These are phyloP conservation scores for Basipetospora chlamydospora DNA, from an alignment of 2,329 filamentous ascomycete genomes.

Conservation along the genomic window DNA sequence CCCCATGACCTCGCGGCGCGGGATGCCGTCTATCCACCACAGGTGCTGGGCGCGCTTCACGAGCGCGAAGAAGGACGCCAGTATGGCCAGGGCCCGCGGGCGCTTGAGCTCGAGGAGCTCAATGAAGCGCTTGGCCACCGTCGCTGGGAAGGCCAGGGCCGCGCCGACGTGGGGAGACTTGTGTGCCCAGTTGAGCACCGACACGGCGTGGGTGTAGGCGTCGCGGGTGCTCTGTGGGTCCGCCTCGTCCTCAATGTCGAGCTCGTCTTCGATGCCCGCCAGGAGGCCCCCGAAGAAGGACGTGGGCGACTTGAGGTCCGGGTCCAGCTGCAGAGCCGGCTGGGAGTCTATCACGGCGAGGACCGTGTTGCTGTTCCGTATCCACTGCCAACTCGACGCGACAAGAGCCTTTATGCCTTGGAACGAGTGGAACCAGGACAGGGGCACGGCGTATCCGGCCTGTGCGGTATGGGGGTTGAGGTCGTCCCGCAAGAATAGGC, in stretches of 20 bases:
- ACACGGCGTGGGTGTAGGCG: slow-evolving; percentile 49
- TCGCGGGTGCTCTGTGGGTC: slow-evolving; percentile 16
- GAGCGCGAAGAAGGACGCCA: slow-evolving; percentile 53
- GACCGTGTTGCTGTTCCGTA: slow-evolving; percentile 41
- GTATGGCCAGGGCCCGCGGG: slow-evolving; percentile 46
- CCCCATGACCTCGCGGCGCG: slow-evolving; percentile 49
- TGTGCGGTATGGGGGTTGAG: slow-evolving; percentile 19
- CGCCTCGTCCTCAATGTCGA: slow-evolving; percentile 21
- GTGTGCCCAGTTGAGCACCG: slow-evolving; percentile 52
- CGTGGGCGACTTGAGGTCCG: slow-evolving; percentile 28
- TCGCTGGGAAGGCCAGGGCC: slow-evolving; percentile 48
- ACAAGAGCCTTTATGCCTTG: slow-evolving; percentile 54
- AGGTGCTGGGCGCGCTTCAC: slow-evolving; percentile 45
- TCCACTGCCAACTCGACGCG: slow-evolving; percentile 48
- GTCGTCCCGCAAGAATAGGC: slow-evolving; percentile 47
- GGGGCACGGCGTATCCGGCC: slow-evolving; percentile 40
- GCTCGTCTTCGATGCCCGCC: slow-evolving; percentile 41
- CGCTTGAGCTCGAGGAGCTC: slow-evolving; percentile 43
- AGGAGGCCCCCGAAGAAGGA: slow-evolving; percentile 49
- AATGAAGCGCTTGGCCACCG: slow-evolving; percentile 45
- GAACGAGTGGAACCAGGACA: slow-evolving; percentile 53
- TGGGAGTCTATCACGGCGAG: slow-evolving; percentile 50
- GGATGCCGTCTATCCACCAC: slow-evolving; percentile 59
- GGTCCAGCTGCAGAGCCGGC: slow-evolving; percentile 44
- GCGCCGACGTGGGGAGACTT: slow-evolving; percentile 43